Base-by-base conservation (phyloP, 1,284 basidiomycete species). In the Erythrobasidium hasegawianum region DNA sequence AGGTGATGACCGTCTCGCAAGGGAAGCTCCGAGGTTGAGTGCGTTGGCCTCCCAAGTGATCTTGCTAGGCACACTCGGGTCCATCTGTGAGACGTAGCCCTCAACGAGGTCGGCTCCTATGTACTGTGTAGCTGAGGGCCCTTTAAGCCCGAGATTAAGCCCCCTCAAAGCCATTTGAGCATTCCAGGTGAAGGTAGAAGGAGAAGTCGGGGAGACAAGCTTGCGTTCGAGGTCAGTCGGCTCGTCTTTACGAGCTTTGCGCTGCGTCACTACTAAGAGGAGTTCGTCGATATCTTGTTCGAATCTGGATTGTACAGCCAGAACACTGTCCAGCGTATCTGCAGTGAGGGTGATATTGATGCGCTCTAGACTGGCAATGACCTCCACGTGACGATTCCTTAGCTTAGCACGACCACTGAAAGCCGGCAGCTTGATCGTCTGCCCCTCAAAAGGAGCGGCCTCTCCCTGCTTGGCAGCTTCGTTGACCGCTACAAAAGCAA, bases 251-350 rank as follows among this genome's bases (percentile, higher is more conserved):
- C 38, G 14, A 14, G 41, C 27, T 83, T 20, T 82, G 85, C 72
- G 87, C 81, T 67, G 83, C 83, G 27, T 87, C 79, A 62, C 88
- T 76, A 43, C 82, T 78, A 10, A 14, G 14, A 90, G 77, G 26
- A 91, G 79, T 70, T 92, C 89, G 70, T 87, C 87, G 77, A 90
- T 88, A 76, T 91, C 89, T 72, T 87, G 85, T 7, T 87, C 89
- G 68, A 90, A 90, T 72, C 90, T 89, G 71, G 88, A 86, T 72
- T 90, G 88, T 11, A 91, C 86, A 1, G 83, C 83, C 1, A 90
- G 80, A 2, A 90, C 76, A 7, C 86, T 87, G 72, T 92, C 89
- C 83, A 88, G 86, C 71, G 90, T 85, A 1, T 84, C 84, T 4
- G 87, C 87, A 71, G 88, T 89, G 69, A 90, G 81, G 71, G 83